Evolutionary conservation across 352 stramenopile species (phyloP).

Genomic region (Saprolegnia diclina): DNA sequence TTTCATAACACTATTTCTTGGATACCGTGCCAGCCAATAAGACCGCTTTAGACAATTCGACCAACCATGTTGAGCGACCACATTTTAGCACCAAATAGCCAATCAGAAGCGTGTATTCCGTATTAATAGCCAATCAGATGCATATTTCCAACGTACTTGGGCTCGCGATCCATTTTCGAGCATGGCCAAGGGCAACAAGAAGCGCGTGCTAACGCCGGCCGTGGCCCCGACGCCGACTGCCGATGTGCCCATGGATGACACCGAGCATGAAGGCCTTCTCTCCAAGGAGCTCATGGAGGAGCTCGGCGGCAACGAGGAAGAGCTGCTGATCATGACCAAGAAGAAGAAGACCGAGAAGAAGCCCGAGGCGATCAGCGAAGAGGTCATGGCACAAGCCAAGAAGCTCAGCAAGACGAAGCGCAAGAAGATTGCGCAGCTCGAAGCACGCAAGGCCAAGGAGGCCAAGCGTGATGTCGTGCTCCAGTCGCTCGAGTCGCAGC

Average conservation of each 20-base stretch:
- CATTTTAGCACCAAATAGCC: not conserved
- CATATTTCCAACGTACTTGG: no score
- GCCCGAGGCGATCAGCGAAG: constrained; percentile 41
- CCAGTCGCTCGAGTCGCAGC: constrained; percentile 64
- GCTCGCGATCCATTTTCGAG: not conserved
- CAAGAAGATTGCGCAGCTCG: constrained; percentile 72
- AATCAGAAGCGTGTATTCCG: not conserved
- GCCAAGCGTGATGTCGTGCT: constrained; percentile 63
- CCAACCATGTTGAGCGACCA: not conserved
- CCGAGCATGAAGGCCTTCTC: constrained; percentile 35
- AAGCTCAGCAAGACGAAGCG: constrained; percentile 79
- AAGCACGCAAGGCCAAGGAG: constrained; percentile 72
- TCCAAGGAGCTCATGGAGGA: constrained; percentile 61
- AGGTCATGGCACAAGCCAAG: constrained; percentile 53
- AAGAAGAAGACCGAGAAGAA: constrained; percentile 44
- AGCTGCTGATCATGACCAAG: constrained; percentile 59
- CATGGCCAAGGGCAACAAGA: not conserved
- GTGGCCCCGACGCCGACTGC: not conserved
- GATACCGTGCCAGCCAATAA: not conserved
- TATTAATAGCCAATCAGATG: not conserved
- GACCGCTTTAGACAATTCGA: not conserved
- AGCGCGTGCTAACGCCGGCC: not conserved
- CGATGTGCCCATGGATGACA: not conserved
- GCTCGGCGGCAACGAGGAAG: constrained; percentile 51
- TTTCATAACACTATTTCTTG: not conserved